Conservation (phyloP, 2,329 filamentous ascomycete genomes). For the Triangularia setosa region DNA sequence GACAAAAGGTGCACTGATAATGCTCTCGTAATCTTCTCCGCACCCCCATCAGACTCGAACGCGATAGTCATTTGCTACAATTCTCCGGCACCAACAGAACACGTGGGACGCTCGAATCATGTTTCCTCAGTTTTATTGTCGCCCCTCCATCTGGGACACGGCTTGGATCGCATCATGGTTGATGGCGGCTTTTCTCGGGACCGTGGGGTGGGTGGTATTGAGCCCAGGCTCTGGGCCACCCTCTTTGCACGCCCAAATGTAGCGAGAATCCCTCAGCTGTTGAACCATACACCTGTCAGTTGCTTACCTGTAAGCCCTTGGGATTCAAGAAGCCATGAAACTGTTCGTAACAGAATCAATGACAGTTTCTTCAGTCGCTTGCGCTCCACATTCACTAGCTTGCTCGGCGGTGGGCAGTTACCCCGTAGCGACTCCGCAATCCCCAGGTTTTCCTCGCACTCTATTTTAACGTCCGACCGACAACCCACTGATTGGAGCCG, state of each 20-base stretch:
- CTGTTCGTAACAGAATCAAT: background rate
- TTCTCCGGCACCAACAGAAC: background rate
- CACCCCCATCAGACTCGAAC: background rate
- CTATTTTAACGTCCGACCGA: constrained; percentile 18
- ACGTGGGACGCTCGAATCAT: background rate
- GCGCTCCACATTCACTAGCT: background rate
- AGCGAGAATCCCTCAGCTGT: background rate
- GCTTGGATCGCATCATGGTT: background rate
- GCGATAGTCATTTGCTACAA: background rate
- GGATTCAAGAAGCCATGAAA: background rate
- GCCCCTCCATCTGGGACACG: background rate
- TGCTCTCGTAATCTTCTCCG: constrained; percentile 15
- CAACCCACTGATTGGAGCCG: constrained; percentile 7
- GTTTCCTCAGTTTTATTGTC: background rate
- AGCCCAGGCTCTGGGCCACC: background rate
- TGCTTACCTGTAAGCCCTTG: background rate
- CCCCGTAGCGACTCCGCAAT: background rate
- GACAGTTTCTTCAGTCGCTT: background rate
- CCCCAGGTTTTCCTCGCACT: constrained; percentile 13
- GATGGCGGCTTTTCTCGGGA: background rate
- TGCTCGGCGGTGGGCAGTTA: background rate
- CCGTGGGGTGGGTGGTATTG: constrained; percentile 1
- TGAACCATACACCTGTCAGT: background rate
- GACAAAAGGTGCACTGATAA: background rate
- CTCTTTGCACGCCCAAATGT: background rate